Conservation (phyloP, 2,329 filamentous ascomycete species). For the Xylaria multiplex region DNA sequence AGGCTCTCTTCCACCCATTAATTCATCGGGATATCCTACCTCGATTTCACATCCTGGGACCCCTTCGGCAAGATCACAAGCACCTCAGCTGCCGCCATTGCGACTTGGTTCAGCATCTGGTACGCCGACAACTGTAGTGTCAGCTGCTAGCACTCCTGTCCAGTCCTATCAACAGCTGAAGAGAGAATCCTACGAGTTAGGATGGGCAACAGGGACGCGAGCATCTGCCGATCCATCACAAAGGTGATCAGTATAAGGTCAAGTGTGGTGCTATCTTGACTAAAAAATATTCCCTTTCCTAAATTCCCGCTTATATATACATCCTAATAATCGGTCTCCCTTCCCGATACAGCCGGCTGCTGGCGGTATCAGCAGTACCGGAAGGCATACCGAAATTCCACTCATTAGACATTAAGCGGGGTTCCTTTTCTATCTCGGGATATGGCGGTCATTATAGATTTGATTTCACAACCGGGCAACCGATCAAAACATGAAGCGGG, state of each 20-base stretch:
- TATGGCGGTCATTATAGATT: constrained; percentile 37
- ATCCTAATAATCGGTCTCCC: constrained; percentile 26
- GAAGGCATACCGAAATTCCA: constrained; percentile 16
- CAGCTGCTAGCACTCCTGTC: constrained; percentile 41
- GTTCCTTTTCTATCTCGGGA: constrained; percentile 26
- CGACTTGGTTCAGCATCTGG: constrained; percentile 56
- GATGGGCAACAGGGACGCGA: constrained; percentile 50
- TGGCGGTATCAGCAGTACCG: constrained; percentile 11
- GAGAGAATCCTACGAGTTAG: constrained; percentile 52
- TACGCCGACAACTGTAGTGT: constrained; percentile 40
- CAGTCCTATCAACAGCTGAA: constrained; percentile 46
- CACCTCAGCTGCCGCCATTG: constrained; percentile 60
- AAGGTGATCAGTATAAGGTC: constrained; percentile 32
- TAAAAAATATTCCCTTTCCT: constrained; percentile 15
- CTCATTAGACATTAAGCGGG: constrained; percentile 26
- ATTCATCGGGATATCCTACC: constrained; percentile 51
- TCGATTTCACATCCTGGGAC: constrained; percentile 49
- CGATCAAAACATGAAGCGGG: constrained; percentile 38
- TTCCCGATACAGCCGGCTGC: constrained; percentile 14
- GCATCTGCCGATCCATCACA: constrained; percentile 38
- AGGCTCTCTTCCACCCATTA: constrained; percentile 56
- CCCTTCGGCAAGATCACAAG: constrained; percentile 44
- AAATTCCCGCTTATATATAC: constrained; percentile 14
- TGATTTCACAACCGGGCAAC: constrained; percentile 46
- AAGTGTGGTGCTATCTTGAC: neutral